Evolutionary conservation across 805 yeast genomes (phyloP), one percentile per base, ranked within the genome.

Genomic region (Candida pseudofarinosa): DNA sequence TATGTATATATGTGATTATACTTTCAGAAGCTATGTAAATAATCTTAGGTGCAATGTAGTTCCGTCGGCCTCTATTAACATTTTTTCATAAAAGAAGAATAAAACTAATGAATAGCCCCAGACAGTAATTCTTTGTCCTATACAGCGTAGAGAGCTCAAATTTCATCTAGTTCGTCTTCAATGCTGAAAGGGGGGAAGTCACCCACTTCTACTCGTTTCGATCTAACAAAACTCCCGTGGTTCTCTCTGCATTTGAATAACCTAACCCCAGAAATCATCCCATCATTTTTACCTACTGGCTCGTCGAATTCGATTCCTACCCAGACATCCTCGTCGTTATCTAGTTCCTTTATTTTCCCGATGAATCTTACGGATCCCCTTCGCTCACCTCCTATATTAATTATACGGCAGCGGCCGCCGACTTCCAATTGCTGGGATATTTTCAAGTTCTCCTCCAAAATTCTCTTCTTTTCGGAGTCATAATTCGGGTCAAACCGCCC

Each of bases 201-300:
- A 1, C 95, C 90, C 4, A 81, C 77, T 46, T 81, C 83, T 3
- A 90, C 81, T 40, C 70, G 74, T 8, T 60, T 62, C 0, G 97
- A 95, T 45, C 77, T 77, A 12, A 89, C 79, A 59, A 91, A 88
- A 4, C 88, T 80, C 4, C 97, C 97, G 54, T 86, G 81, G 16
- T 74, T 74, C 4, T 55, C 54, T 4, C 68, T 65, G 26, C 88
- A 79, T 3, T 65, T 55, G 56, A 91, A 90, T 49, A 85, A 75
- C 30, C 71, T 54, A 1, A 51, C 58, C 0, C 87, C 89, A 30
- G 80, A 77, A 33, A 88, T 66, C 16, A 79, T 63, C 0, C 98
- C 98, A 55, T 88, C 79, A 55, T 90, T 88, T 59, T 85, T 88
- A 4, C 98, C 98, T 5, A 77, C 75, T 0, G 97, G 91, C 51